A percentile compares a stretch with the other conserved stretches of the same genome.
phyloP scores from a whole-genome alignment of 306 rosid genomes.

The Quercus rubra region DNA sequence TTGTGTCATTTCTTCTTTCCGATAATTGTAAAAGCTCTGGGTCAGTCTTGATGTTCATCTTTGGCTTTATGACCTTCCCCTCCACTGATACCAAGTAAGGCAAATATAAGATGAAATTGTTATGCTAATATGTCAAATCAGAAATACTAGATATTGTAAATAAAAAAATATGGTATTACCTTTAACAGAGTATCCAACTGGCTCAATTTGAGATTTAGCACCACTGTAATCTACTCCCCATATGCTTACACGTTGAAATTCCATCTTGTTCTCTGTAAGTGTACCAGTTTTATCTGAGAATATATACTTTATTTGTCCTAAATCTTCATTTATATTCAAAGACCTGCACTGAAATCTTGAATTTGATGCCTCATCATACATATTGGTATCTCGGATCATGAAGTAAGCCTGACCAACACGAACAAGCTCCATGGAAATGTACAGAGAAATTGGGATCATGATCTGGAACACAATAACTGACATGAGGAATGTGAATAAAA shows the following conservation, averaged over 20 bases:
- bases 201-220: conserved; percentile 33
- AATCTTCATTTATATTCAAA: conserved; percentile 91
- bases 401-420: conserved; percentile 94
- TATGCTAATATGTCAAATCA: background rate
- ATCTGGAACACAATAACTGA: conserved; percentile 87
- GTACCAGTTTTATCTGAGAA: conserved; percentile 99
- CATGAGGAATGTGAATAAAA: conserved; percentile 83
- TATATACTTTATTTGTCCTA: conserved; percentile 88
- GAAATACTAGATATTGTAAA: background rate
- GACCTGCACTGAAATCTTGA: conserved; percentile 93
- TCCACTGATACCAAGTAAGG: conserved; percentile 45
- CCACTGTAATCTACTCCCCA: conserved; percentile 75
- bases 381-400: conserved; percentile 67
- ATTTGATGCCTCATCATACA: conserved; percentile 80
- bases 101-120: conserved; percentile 16
- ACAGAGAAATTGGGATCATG: conserved; percentile 93
- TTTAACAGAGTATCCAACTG: conserved; percentile 46
- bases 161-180: conserved; percentile 32
- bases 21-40: conserved; percentile 53
- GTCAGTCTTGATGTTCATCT: conserved; percentile 73
- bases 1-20: conserved; percentile 37
- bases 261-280: conserved; percentile 98
- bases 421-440: conserved; percentile 96
- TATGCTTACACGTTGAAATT: conserved; percentile 85
- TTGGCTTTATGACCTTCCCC: conserved; percentile 66